Percentiles rank a stretch among this genome's conserved stretches.
Conservation (phyloP, 2,329 filamentous ascomycete genomes). For the Aspergillus novoparasiticus region DNA sequence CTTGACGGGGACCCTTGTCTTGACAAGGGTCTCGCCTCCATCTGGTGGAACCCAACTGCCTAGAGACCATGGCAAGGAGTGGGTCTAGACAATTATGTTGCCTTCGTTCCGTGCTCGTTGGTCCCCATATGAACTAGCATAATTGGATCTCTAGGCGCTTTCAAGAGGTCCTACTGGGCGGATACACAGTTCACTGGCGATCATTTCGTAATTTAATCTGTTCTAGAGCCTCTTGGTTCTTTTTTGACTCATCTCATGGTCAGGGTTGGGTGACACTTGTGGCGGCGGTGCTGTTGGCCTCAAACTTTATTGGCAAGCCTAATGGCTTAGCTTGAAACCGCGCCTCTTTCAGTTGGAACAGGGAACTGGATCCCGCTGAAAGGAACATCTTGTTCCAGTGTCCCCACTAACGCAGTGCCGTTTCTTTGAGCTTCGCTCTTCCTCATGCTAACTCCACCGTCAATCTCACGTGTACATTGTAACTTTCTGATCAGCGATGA, state of each 20-base stretch:
- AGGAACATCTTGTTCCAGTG: neutral
- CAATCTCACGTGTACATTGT: too few relatives aligned
- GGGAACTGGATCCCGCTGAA: neutral
- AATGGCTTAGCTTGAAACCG: neutral
- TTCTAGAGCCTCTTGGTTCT: neutral
- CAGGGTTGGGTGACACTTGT: neutral
- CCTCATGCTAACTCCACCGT: too few relatives aligned
- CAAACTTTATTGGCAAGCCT: neutral
- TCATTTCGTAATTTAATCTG: neutral
- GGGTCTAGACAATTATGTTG: neutral
- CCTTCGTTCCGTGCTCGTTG: neutral
- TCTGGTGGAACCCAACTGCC: neutral
- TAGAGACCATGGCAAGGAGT: neutral
- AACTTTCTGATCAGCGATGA: neutral
- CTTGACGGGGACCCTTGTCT: neutral
- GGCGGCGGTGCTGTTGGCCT: neutral
- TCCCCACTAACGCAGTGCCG: too few relatives aligned
- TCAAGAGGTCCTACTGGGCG: neutral
- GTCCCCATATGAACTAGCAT: too few relatives aligned
- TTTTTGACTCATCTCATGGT: neutral
- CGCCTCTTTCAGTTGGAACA: neutral
- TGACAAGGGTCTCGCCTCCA: neutral
- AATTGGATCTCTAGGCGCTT: too few relatives aligned
- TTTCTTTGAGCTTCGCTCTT: too few relatives aligned
- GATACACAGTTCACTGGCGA: neutral